Evolutionary conservation across 2,329 filamentous ascomycete genomes (phyloP).

Genomic region (Volutella citrinella): DNA sequence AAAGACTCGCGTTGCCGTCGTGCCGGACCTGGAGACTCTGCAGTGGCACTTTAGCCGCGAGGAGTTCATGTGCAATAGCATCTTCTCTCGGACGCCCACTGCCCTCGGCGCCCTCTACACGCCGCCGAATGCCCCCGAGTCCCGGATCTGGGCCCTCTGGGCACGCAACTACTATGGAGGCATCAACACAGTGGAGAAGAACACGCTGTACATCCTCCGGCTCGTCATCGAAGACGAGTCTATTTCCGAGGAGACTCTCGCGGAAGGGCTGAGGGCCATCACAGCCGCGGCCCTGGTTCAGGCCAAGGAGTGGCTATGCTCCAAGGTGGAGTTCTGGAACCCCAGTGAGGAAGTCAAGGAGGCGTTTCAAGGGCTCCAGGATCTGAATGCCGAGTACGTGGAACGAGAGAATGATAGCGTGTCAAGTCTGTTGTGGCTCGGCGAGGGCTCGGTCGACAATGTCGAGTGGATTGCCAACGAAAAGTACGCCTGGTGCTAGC

Average conservation of each 20-base stretch:
- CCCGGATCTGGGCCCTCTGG: slow-evolving; percentile 73
- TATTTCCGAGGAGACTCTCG: slow-evolving; percentile 41
- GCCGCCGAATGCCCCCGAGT: slow-evolving; percentile 40
- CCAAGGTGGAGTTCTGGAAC: slow-evolving; percentile 79
- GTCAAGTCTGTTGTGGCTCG: slow-evolving; percentile 70
- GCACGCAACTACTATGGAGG: slow-evolving; percentile 62
- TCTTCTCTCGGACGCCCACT: slow-evolving; percentile 54
- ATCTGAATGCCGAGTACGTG: slow-evolving; percentile 48
- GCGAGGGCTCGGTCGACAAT: slow-evolving; percentile 45
- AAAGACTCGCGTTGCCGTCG: slow-evolving; percentile 31
- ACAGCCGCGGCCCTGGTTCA: slow-evolving; percentile 65
- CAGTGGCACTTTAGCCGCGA: slow-evolving; percentile 72
- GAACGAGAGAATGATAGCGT: slow-evolving; percentile 66
- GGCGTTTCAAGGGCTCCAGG: slow-evolving; percentile 43
- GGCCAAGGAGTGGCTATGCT: slow-evolving; percentile 68
- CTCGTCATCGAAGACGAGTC: slow-evolving; percentile 60
- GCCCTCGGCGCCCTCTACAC: slow-evolving; percentile 70
- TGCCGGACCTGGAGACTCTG: slow-evolving; percentile 30
- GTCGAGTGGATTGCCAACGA: slow-evolving; percentile 74
- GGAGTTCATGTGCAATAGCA: slow-evolving; percentile 67
- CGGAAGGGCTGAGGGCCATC: slow-evolving; percentile 57
- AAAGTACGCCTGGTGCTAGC: slow-evolving; percentile 74
- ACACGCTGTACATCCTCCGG: slow-evolving; percentile 67
- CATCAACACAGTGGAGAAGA: slow-evolving; percentile 51
- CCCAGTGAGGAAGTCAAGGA: slow-evolving; percentile 54